phyloP scores from a whole-genome alignment of 495 filamentous ascomycete species.

The Neurospora sp. region DNA sequence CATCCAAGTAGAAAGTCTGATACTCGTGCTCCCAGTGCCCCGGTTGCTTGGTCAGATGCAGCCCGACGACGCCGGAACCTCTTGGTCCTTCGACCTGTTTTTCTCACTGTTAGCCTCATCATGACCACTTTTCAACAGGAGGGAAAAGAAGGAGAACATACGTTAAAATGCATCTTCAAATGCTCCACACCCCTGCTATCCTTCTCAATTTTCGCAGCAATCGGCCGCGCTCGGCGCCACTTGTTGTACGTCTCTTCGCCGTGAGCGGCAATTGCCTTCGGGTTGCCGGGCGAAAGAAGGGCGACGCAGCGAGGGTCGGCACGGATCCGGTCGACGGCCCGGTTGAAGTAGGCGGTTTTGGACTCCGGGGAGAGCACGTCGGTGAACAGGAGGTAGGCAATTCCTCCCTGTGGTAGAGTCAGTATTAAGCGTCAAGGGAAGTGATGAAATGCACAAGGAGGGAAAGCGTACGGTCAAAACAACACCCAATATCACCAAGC shows the following conservation, averaged over 20 bases:
- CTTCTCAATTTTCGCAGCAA: constrained; percentile 60
- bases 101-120: background rate
- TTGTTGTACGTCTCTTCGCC: constrained; percentile 75
- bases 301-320: constrained; percentile 56
- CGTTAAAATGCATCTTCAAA: constrained; percentile 80
- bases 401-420: constrained; percentile 46
- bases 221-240: constrained; percentile 76
- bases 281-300: constrained; percentile 54
- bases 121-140: constrained; percentile 6
- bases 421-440: background rate
- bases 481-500: constrained; percentile 63
- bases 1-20: constrained; percentile 69
- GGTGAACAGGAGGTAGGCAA: constrained; percentile 67
- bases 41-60: constrained; percentile 61
- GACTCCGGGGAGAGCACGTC: constrained; percentile 84
- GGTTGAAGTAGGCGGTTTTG: constrained; percentile 80
- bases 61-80: constrained; percentile 59
- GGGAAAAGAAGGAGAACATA: constrained; percentile 22
- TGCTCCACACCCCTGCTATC: constrained; percentile 73
- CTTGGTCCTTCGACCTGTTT: constrained; percentile 70
- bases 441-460: background rate
- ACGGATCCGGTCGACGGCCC: constrained; percentile 70
- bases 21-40: constrained; percentile 65
- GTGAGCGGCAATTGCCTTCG: constrained; percentile 66
- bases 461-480: constrained; percentile 54